A percentile compares a stretch with the other conserved stretches of the same genome.
These are phyloP conservation scores for Dentipellis sp. DNA, from an alignment of 768 basidiomycete genomes.

Conservation along the genomic window DNA sequence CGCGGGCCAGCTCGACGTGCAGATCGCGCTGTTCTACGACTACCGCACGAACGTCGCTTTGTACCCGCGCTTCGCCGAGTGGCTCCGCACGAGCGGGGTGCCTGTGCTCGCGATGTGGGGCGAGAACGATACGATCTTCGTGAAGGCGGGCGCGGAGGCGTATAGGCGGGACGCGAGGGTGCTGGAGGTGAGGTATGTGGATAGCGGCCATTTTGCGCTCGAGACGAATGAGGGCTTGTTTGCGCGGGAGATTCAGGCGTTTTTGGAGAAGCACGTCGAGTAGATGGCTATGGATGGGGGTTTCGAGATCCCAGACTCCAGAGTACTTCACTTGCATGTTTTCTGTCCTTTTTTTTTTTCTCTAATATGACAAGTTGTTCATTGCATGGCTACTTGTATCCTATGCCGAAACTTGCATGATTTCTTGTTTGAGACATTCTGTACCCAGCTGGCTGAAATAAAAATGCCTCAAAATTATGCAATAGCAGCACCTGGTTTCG, in stretches of 20 bases:
- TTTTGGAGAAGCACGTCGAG: conserved; percentile 4
- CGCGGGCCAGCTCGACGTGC: conserved; percentile 30
- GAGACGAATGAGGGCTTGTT: conserved; percentile 22
- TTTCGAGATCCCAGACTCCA: no score
- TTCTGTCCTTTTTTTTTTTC: no score
- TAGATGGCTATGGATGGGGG: no score
- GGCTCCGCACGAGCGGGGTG: conserved; percentile 29
- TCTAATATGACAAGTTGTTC: no score
- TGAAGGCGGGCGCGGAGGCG: conserved; percentile 34
- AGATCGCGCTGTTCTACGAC: conserved; percentile 33
- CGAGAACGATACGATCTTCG: conserved; percentile 34
- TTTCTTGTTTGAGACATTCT: no score
- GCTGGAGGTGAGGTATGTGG: conserved; percentile 29
- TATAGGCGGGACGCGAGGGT: conserved; percentile 29
- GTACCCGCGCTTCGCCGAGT: conserved; percentile 38
- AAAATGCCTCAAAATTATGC: no score
- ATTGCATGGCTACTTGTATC: no score
- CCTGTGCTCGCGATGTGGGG: conserved; percentile 42
- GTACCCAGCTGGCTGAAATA: no score
- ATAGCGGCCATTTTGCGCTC: conserved; percentile 39
- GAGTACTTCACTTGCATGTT: no score
- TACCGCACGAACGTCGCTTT: conserved; percentile 32
- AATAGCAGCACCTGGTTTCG: no score
- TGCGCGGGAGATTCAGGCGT: conserved; percentile 8
- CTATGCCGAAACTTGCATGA: no score